Conservation (phyloP, 345 rosid genomes). For the Eucalyptus camaldulensis region DNA sequence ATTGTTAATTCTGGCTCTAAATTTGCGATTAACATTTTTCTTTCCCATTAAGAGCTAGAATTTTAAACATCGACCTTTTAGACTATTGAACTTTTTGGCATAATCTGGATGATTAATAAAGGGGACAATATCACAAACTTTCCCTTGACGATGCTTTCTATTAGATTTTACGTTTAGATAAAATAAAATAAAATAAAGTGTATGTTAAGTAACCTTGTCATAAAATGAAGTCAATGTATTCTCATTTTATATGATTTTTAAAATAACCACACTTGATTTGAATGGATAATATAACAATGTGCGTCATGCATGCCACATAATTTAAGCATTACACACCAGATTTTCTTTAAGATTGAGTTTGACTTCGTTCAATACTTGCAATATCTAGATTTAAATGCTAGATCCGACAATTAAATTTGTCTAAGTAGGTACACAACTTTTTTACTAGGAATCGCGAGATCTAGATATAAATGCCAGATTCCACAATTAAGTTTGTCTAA, state of each 20-base stretch:
- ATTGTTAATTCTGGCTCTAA: neutral
- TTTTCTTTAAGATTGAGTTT: neutral
- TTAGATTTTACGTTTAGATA: neutral
- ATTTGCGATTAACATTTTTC: neutral
- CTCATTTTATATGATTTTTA: neutral
- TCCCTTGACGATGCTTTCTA: neutral
- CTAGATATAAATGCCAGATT: fast-evolving
- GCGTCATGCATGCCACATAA: neutral
- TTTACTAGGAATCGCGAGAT: fast-evolving
- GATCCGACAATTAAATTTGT: neutral
- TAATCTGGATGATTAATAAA: neutral
- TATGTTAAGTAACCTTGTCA: neutral
- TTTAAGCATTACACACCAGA: neutral
- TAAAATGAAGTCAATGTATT: neutral
- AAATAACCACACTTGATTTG: neutral
- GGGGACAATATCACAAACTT: neutral
- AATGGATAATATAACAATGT: neutral
- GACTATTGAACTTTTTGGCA: neutral
- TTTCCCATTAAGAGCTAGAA: neutral
- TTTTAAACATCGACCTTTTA: neutral
- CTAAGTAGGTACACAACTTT: neutral
- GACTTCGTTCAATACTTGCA: fast-evolving
- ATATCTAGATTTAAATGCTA: neutral
- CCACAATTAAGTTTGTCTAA: neutral
- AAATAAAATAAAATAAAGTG: too few species aligned